A percentile compares a stretch with the other conserved stretches of the same genome.
Conservation (phyloP, 2,329 filamentous ascomycete genomes). For the Colletotrichum higginsianum region DNA sequence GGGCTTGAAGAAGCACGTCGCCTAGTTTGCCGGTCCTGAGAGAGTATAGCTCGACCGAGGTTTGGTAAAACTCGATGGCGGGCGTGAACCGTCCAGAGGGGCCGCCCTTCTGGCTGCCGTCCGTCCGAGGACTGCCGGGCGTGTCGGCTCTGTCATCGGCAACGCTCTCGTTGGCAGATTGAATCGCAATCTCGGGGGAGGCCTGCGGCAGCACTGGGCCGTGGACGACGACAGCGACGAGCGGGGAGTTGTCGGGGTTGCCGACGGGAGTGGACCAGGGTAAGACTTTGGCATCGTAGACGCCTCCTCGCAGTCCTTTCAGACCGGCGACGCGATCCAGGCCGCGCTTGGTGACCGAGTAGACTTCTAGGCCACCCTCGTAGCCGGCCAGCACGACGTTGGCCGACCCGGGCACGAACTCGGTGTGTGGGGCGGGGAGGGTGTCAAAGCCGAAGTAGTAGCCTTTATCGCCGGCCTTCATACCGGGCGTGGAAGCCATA, state of each 20-base stretch:
- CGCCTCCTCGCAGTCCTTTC: constrained; percentile 83
- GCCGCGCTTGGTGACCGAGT: constrained; percentile 79
- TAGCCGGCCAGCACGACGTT: constrained; percentile 83
- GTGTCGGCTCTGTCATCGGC: constrained; percentile 59
- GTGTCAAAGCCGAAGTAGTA: constrained; percentile 88
- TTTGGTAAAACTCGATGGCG: constrained; percentile 79
- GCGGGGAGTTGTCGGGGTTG: constrained; percentile 72
- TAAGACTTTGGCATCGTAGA: constrained; percentile 86
- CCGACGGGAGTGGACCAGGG: constrained; percentile 74
- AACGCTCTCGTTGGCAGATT: constrained; percentile 55
- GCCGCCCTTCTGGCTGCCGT: constrained; percentile 56
- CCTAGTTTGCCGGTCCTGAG: constrained; percentile 81
- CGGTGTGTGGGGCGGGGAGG: constrained; percentile 62
- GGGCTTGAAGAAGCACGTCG: constrained; percentile 80
- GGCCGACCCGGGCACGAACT: constrained; percentile 59
- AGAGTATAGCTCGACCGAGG: constrained; percentile 90
- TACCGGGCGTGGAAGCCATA: constrained; percentile 66
- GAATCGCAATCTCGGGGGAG: constrained; percentile 53
- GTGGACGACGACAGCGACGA: constrained; percentile 86
- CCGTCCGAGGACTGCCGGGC: constrained; percentile 58
- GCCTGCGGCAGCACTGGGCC: constrained; percentile 74
- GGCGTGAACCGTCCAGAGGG: constrained; percentile 53
- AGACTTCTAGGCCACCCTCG: constrained; percentile 84
- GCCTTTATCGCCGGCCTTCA: constrained; percentile 77
- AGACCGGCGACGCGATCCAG: constrained; percentile 79